Percentiles rank a stretch among this genome's conserved stretches.
phyloP scores from a whole-genome alignment of 148 eudicot genomes.

The Rhododendron henanense region DNA sequence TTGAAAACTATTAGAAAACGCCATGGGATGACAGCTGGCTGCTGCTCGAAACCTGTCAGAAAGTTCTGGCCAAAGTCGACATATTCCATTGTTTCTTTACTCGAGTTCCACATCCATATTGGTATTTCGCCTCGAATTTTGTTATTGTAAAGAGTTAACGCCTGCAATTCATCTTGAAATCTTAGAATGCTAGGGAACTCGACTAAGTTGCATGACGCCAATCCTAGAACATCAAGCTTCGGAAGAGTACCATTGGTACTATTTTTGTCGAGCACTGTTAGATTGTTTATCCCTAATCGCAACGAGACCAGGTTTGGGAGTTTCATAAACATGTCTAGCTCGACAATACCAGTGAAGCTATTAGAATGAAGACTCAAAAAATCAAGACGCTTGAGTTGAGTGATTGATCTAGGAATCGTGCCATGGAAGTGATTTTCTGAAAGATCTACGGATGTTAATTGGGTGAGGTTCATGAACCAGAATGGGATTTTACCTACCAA shows the following conservation, averaged over 20 bases:
- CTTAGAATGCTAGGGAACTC: constrained; percentile 17
- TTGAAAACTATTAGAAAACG: neutral
- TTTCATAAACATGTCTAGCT: neutral
- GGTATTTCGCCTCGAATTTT: constrained; percentile 15
- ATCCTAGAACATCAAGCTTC: neutral
- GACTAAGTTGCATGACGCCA: constrained; percentile 19
- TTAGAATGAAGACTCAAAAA: neutral
- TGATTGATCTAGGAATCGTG: neutral
- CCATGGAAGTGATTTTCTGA: constrained; percentile 14
- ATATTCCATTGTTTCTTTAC: neutral
- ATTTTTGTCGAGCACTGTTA: neutral
- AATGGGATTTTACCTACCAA: constrained; percentile 18
- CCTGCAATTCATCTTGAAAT: neutral
- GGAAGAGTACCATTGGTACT: constrained; percentile 4
- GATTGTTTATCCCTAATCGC: neutral
- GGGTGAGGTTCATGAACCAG: constrained; percentile 13
- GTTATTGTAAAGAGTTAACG: neutral
- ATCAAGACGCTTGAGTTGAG: neutral
- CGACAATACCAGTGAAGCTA: neutral
- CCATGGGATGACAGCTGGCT: constrained; percentile 14
- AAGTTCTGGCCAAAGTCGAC: constrained; percentile 2
- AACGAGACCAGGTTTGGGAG: neutral
- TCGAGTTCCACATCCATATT: constrained; percentile 15
- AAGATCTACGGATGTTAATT: neutral
- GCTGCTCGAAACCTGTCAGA: constrained; percentile 15